Base-by-base conservation (phyloP, 257 asterid species). In the Solanum etuberosum region DNA sequence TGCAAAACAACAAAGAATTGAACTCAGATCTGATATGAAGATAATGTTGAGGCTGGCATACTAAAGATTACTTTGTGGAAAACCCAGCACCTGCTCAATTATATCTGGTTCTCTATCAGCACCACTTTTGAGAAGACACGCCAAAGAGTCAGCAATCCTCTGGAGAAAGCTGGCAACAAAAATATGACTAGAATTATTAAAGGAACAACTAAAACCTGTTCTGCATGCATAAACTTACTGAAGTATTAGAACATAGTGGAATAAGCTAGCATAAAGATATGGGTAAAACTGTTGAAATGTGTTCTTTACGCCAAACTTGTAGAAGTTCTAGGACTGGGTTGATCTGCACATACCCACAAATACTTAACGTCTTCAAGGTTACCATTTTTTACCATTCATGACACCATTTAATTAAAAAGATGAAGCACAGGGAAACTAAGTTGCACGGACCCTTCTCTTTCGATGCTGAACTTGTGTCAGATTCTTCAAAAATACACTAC, bases 31-130 rank as follows among this genome's bases (percentile, higher is more conserved):
- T 20, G 29, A 81, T 81, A 81, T 81, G 68, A 48, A 81, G 85
- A 48, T 31, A 38, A 48, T 29, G 43, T 48, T 81, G 85, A 81
- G 23, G 20, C 31, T 7, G 12, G 21, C 34, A 43, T 48, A 31
- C 43, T 27, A 78, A 46, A 80, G 67, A 51, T 20, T 11, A 31
- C 70, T 81, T 20, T 16, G 40, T 12, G 65, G 40, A 51, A 48
- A 81, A 48, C 86, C 74, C 88, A 10, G 85, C 81, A 95, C 99
- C 97, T 95, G 96, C 93, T 94, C 96, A 68, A 97, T 93, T 89
- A 93, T 92, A 90, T 95, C 98, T 7, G 98, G 95, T 87, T 95
- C 98, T 94, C 92, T 94, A 84, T 97, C 98, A 87, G 96, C 98
- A 83, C 99, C 99, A 89, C 92, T 90, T 88, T 91, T 89, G 38